These are phyloP conservation scores for Euptelea pleiosperma DNA, from an alignment of 164 flowering plant genomes.

Conservation along the genomic window DNA sequence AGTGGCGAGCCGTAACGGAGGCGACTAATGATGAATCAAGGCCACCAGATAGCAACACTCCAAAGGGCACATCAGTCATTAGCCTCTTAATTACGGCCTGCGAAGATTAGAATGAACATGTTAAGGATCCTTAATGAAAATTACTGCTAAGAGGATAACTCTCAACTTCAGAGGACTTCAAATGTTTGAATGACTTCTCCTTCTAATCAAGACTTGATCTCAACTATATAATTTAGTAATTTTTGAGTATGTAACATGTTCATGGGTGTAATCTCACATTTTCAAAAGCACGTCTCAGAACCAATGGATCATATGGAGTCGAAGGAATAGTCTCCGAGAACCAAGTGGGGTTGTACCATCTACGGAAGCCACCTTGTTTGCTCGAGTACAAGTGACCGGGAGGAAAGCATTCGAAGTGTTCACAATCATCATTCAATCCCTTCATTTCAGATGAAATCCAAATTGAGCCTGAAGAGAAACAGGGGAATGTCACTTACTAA, in stretches of 20 bases:
- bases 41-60: slow-evolving; percentile 88
- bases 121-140: no score
- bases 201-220: no score
- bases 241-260: no score
- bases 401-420: slow-evolving; percentile 79
- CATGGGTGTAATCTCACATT: no score
- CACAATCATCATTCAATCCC: slow-evolving; percentile 88
- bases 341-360: slow-evolving; percentile 94
- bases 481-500: background rate
- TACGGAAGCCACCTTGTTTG: slow-evolving; percentile 59
- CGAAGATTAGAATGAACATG: slow-evolving; percentile 3
- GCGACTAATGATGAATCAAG: slow-evolving; percentile 92
- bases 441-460: slow-evolving; percentile 94
- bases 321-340: slow-evolving; percentile 72
- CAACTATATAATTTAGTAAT: no score
- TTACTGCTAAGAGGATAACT: no score
- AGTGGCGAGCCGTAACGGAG: slow-evolving; percentile 69
- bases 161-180: no score
- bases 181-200: no score
- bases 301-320: slow-evolving; percentile 81
- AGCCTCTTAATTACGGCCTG: slow-evolving; percentile 92
- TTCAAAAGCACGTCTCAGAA: slow-evolving; percentile 74
- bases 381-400: slow-evolving; percentile 95
- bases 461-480: slow-evolving; percentile 54
- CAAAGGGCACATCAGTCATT: slow-evolving; percentile 97